A percentile compares a stretch with the other conserved stretches of the same genome.
Conservation (phyloP, 2,329 filamentous ascomycete genomes). For the Septoria linicola region DNA sequence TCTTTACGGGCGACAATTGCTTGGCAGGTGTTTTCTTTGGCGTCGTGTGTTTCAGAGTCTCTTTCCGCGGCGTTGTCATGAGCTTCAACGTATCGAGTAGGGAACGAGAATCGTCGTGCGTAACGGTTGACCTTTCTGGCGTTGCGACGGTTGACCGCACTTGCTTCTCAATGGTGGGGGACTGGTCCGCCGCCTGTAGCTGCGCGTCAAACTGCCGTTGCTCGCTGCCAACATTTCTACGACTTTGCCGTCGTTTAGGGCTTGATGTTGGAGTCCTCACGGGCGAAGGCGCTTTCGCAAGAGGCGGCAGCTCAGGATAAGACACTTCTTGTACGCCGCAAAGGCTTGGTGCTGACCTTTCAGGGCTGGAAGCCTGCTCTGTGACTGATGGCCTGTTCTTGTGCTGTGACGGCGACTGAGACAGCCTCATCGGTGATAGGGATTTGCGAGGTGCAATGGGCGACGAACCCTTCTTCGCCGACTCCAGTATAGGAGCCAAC, state of each 20-base stretch:
- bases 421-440: conserved; percentile 24
- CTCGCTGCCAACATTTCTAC: not conserved
- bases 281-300: conserved; percentile 17
- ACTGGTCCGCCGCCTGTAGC: conserved; percentile 26
- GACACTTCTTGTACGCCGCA: conserved; percentile 19
- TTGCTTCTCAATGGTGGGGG: conserved; percentile 34
- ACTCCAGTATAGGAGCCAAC: conserved; percentile 38
- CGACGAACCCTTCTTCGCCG: conserved; percentile 30
- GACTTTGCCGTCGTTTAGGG: conserved; percentile 21
- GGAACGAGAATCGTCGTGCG: conserved; percentile 24
- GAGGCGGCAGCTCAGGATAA: conserved; percentile 28
- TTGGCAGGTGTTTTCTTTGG: conserved; percentile 42
- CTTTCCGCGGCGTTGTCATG: conserved; percentile 51
- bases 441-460: conserved; percentile 22
- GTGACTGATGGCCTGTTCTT: not conserved
- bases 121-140: conserved; percentile 21
- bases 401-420: conserved; percentile 9
- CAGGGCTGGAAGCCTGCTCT: not conserved
- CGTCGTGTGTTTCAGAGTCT: conserved; percentile 42
- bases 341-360: conserved; percentile 15
- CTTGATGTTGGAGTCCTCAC: conserved; percentile 23
- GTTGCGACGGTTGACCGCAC: conserved; percentile 16
- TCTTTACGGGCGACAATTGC: conserved; percentile 44
- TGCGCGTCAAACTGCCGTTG: conserved; percentile 20
- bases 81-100: conserved; percentile 47